These are phyloP conservation scores for Passalora sequoiae DNA, from an alignment of 2,329 filamentous ascomycete species.

Conservation along the genomic window DNA sequence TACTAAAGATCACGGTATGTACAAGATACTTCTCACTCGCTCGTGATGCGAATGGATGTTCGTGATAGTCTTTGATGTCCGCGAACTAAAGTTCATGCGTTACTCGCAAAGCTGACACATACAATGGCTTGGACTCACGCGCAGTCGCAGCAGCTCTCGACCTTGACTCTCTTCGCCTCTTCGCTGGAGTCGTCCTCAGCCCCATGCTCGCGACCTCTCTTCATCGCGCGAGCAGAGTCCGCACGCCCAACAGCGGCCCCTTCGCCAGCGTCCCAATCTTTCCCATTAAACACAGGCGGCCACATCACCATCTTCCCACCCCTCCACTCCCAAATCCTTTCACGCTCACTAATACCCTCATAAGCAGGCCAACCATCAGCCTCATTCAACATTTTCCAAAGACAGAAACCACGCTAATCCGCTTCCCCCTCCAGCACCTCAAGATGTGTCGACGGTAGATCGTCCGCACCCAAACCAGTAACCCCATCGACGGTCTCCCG, in stretches of 20 bases:
- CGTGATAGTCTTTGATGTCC: too few species aligned
- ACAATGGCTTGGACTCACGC: too few species aligned
- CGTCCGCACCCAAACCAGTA: too few species aligned
- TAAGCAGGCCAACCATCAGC: neutral
- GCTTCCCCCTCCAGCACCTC: neutral
- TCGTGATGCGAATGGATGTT: too few species aligned
- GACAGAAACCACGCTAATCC: neutral
- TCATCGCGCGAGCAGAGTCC: neutral
- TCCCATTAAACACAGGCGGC: neutral
- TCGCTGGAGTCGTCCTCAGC: neutral
- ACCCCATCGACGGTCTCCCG: too few species aligned
- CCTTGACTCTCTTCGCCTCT: constrained; percentile 1
- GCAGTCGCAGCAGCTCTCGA: neutral
- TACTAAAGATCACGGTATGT: too few species aligned
- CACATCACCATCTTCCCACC: neutral
- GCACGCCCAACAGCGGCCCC: neutral
- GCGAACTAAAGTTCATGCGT: too few species aligned
- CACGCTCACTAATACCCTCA: neutral
- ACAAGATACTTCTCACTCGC: too few species aligned
- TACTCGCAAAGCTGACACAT: too few species aligned
- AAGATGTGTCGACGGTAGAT: neutral
- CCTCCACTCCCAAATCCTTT: neutral
- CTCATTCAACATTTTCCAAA: neutral
- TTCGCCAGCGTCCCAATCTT: neutral
- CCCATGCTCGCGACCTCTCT: neutral